Evolutionary conservation across 257 asterid species (phyloP), one percentile per base, ranked within the genome.

Genomic region (Lithospermum erythrorhizon): DNA sequence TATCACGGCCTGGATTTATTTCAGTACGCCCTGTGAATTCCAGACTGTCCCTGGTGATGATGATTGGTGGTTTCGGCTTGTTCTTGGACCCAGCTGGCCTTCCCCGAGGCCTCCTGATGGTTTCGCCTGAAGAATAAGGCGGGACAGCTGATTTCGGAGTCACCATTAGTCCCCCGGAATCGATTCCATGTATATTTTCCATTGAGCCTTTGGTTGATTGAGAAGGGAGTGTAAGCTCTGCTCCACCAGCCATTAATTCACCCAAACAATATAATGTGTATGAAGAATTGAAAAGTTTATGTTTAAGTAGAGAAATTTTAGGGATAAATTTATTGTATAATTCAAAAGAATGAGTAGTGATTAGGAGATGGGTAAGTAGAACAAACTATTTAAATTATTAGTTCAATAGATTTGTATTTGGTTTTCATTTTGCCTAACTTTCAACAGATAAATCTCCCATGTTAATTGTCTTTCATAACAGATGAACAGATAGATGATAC

Each of bases 31-130:
- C 80, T 71, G 81, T 10, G 95, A 83, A 65, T 87, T 90, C 19
- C 19, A 89, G 82, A 37, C 91, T 85, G 78, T 90, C 98, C 64
- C 96, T 54, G 2, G 96, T 83, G 78, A 90, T 90, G 65, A 90
- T 82, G 68, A 90, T 83, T 5, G 97, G 97, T 19, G 97, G 91
- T 63, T 90, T 90, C 6, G 97, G 97, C 72, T 87, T 90, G 87
- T 90, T 90, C 69, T 90, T 90, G 27, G 97, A 90, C 17, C 97
- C 97, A 0, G 95, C 80, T 5, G 97, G 97, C 48, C 97, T 60
- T 61, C 97, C 97, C 14, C 97, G 95, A 8, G 90, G 87, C 57
- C 95, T 64, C 45, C 94, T 83, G 5, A 41, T 41, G 18, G 76
- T 45, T 30, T 77, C 83, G 9, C 73, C 69, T 9, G 74, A 58